Evolutionary conservation across 2,329 filamentous ascomycete genomes (phyloP), one percentile per base, ranked within the genome.

Genomic region (Amauroascus verrucosus): DNA sequence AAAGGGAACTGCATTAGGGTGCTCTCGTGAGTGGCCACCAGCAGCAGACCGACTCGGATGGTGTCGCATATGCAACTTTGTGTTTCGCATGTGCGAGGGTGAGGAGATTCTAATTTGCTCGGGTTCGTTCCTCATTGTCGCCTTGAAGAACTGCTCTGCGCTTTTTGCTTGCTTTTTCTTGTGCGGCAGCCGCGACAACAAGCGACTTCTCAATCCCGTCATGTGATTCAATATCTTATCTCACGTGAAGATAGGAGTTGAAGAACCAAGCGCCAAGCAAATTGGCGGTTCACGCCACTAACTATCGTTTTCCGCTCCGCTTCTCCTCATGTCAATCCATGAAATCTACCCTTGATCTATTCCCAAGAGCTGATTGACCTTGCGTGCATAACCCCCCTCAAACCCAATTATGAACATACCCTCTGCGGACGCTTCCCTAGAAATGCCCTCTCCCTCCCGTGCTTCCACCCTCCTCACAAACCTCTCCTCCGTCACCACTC

Each of bases 391-490:
- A n/a, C 18, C 8, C 20, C 24, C 24, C 18, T 8, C 5, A 41
- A 24, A 1, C 24, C 24, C 4, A 16, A 45, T 14, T 24, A 53
- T 53, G 51, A 53, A 24, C 37, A 43, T 33, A 9, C 9, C 26
- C 7, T 33, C 44, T 8, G 14, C 32, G 41, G 28, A 52, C n/a
- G 14, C 16, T 8, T 18, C 43, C 16, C 3, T 30, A n/a, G 35
- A 54, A 28, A 57, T 57, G 55, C 38, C 55, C 24, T 51, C 56
- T 40, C 51, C 54, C 5, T 43, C 76, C 51, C 79, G 85, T 67
- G 82, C 83, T 43, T 75, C 78, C 55, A 73, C 75, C 53, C 80
- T 88, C 55, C 66, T 80, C 57, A 75, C 80, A 26, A 83, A 86
- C 64, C 72, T 88, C 56, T 70, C 76, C 60, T 68, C 74, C 41